Evolutionary conservation across 805 yeast genomes (phyloP).

Genomic region (Clavispora vitiphila): DNA sequence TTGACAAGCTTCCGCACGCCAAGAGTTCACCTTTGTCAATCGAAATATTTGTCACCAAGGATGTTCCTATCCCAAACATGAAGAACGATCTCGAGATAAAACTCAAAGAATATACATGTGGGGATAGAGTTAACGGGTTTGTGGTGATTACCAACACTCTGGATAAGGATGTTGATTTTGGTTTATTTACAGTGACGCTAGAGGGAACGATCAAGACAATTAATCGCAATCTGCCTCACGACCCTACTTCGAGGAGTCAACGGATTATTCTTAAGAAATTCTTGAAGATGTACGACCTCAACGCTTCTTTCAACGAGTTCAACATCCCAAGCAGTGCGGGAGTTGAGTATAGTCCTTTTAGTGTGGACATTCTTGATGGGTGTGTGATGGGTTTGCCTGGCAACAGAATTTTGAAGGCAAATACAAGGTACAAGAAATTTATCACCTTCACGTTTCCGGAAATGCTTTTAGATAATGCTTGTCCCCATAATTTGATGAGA

Average conservation of each 20-base stretch:
- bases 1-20: constrained; percentile 44
- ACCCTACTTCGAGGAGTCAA: constrained; percentile 20
- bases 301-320: constrained; percentile 49
- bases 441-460: constrained; percentile 56
- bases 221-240: constrained; percentile 13
- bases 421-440: constrained; percentile 49
- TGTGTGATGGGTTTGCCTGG: constrained; percentile 46
- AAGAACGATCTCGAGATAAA: constrained; percentile 41
- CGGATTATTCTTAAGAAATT: constrained; percentile 44
- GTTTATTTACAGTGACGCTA: constrained; percentile 31
- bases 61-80: constrained; percentile 41
- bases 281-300: constrained; percentile 55
- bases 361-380: constrained; percentile 43
- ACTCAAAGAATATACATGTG: constrained; percentile 37
- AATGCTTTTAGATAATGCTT: constrained; percentile 47
- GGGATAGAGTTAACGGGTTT: constrained; percentile 41
- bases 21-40: constrained; percentile 41
- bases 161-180: constrained; percentile 38
- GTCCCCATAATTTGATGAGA: constrained; percentile 39
- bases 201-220: constrained; percentile 30
- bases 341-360: constrained; percentile 38
- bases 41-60: constrained; percentile 49
- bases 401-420: constrained; percentile 45
- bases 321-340: constrained; percentile 51
- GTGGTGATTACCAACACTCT: constrained; percentile 46